Base-by-base conservation (phyloP, 805 yeast genomes). In the Barnettozyma pratensis region DNA sequence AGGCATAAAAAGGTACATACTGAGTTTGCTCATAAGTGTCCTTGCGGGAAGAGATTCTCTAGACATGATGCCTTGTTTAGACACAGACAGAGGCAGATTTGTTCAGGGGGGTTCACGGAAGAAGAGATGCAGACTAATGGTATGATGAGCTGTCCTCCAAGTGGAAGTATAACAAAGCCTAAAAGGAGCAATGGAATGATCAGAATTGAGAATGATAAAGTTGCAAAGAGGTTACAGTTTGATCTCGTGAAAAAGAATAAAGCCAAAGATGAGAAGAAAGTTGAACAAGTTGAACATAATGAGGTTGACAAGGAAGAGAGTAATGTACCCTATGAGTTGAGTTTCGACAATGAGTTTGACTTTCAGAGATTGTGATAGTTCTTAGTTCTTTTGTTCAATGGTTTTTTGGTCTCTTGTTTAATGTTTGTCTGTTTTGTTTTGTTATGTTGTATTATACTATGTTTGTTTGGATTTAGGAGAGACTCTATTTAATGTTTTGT, bases 31-130 rank as follows among this genome's bases (percentile, higher is more conserved):
- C 83, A 77, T 56, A 71, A 71, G 29, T 94, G 99, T 67, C 85
- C 86, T 0, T 95, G 99, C 70, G 97, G 97, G n/a, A 92, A 91
- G 67, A 83, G 83, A 53, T 94, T 94, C 69, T 83, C 92, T 2
- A 75, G 98, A 50, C 84, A 86, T n/a, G 56, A 50, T 12, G 55
- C 57, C 7, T 25, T 58, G 29, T 48, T 52, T 34, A 55, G 52
- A 39, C 57, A 55, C 45, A 45, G 58, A 12, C 72, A 80, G 41
- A 76, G 96, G 55, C 80, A 81, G 69, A 88, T 89, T 37, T 91
- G 97, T 61, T 58, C 68, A n/a, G 96, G 96, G 25, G 96, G 92
- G 1, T 29, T 49, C 5, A 37, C 42, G 1, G 35, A 37, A 12
- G 47, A 32, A 10, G 52, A 48, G 28, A 8, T 44, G 10, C 44